Evolutionary conservation across 257 asterid species (phyloP), one percentile per base, ranked within the genome.

Genomic region (Lavandula angustifolia): DNA sequence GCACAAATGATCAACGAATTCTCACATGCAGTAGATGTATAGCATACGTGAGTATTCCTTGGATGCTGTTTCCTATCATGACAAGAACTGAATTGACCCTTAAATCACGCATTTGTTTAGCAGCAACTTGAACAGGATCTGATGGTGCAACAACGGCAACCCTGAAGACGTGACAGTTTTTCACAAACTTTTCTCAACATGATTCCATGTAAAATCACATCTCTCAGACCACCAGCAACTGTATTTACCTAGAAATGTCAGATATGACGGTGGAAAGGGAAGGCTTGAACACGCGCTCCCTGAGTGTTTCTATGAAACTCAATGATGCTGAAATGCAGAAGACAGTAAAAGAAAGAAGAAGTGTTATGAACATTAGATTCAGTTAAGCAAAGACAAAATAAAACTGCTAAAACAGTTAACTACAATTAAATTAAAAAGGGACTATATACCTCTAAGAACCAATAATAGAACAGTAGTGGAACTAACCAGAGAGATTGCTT

Each of bases 211-310:
- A 62, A 29, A n/a, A 61, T 18, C 7, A 52, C 27, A 27, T 60
- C 42, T 43, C 40, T 38, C 43, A 67, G 53, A 38, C 31, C 7
- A 18, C 44, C 62, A 57, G 74, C 50, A 62, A 29, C 49, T 73
- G 18, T 13, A 40, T 44, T 35, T 79, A 92, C 98, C 86, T 87
- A 46, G 91, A 67, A 79, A 37, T 78, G 42, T 89, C 98, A 12
- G 96, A 73, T 60, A 92, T 75, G 75, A 92, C 71, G 37, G 89
- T 73, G 66, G 96, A 92, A 60, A 92, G 81, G 50, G 96, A 81
- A 37, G 98, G 98, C 84, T 92, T 89, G 86, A 89, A 87, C 87
- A 89, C 88, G 49, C 87, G 92, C 67, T 92, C 98, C 82, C 95
- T 85, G 27, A 92, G 87, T 14, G 91, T 84, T 77, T 87, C 98